Conservation (phyloP, 306 rosid genomes). For the Sechiopsis laciniata region DNA sequence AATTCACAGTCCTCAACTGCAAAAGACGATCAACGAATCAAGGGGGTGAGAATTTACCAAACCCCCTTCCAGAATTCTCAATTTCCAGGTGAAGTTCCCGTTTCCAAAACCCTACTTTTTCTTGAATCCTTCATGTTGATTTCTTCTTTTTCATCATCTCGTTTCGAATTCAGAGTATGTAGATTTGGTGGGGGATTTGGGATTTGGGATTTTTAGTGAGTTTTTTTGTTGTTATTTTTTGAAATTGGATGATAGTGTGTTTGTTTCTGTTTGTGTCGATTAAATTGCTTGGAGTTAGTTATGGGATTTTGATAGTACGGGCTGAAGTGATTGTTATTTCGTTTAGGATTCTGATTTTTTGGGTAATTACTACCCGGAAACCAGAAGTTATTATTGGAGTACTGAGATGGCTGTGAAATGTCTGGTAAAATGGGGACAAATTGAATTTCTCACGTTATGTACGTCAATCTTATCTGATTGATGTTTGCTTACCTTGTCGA, state of each 20-base stretch:
- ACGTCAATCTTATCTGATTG: conserved; percentile 4
- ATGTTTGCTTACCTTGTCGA: neutral
- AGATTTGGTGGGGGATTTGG: neutral
- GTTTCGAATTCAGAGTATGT: neutral
- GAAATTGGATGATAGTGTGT: neutral
- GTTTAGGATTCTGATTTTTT: conserved; percentile 8
- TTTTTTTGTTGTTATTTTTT: neutral
- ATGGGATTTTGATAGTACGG: neutral
- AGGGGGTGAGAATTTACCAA: neutral
- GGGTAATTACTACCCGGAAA: neutral
- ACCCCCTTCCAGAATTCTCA: neutral
- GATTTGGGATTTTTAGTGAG: neutral
- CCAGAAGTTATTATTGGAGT: neutral
- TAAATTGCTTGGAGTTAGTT: conserved; percentile 7
- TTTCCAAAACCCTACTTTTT: conserved; percentile 17
- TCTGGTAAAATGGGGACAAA: neutral
- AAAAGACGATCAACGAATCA: neutral
- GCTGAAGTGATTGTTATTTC: neutral
- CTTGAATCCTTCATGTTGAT: no score
- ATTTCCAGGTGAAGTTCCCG: neutral
- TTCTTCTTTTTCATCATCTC: neutral
- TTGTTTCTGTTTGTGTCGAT: neutral
- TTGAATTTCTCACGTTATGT: neutral
- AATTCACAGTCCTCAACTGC: neutral
- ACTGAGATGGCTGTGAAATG: conserved; percentile 4